phyloP scores from a whole-genome alignment of 768 basidiomycete species.

The Leucosporidium scottii region DNA sequence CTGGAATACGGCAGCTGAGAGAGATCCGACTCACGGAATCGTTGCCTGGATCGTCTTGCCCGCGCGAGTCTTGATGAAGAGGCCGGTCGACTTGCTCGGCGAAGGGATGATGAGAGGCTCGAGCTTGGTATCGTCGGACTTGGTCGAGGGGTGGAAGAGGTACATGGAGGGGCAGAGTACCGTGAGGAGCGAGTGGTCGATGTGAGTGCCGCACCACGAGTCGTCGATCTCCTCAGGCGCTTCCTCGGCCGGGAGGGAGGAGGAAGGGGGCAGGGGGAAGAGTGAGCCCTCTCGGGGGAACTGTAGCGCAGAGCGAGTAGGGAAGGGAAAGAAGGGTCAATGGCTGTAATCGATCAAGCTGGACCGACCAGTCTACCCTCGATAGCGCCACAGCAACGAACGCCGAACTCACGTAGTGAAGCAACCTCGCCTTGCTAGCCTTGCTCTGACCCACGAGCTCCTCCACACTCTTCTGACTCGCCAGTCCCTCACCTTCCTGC shows the following conservation, averaged over 20 bases:
- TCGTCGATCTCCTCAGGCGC: conserved; percentile 49
- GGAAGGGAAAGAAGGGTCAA: too few species aligned
- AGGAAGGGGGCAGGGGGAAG: not conserved
- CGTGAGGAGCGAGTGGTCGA: conserved; percentile 75
- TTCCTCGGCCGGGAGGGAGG: too few species aligned
- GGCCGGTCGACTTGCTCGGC: conserved; percentile 70
- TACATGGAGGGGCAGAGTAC: conserved; percentile 92
- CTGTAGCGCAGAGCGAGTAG: not conserved
- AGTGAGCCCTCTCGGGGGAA: conserved; percentile 54
- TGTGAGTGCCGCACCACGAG: conserved; percentile 90
- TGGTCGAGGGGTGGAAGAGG: conserved; percentile 52
- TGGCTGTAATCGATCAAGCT: too few species aligned
- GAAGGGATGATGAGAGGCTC: conserved; percentile 48
- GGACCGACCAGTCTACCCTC: too few species aligned
- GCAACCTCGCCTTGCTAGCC: conserved; percentile 80
- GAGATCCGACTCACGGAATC: conserved; percentile 56
- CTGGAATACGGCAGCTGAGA: conserved; percentile 17
- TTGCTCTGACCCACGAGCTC: conserved; percentile 66
- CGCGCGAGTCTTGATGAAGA: conserved; percentile 83
- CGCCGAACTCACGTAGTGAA: conserved; percentile 62
- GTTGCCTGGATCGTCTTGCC: conserved; percentile 71
- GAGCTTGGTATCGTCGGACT: conserved; percentile 28
- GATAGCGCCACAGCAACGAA: too few species aligned
- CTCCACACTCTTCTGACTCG: conserved; percentile 54
- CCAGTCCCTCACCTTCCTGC: conserved; percentile 40